phyloP scores from a whole-genome alignment of 1,139 yeast genomes.

The Kazachstania sp. region DNA sequence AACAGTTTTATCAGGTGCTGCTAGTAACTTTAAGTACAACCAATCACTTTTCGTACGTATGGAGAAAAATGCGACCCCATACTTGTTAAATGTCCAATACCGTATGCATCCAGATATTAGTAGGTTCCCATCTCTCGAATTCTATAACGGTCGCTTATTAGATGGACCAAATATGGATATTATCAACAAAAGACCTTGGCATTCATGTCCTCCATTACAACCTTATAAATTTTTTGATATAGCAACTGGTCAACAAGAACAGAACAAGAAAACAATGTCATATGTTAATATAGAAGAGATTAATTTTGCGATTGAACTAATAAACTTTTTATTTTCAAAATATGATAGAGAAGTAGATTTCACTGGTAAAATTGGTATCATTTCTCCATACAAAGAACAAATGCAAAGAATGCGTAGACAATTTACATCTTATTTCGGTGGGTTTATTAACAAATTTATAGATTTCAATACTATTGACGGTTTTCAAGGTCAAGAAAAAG shows the following conservation, averaged over 20 bases:
- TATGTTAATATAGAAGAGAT: constrained; percentile 67
- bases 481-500: constrained; percentile 97
- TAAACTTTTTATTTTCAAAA: constrained; percentile 44
- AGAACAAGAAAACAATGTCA: constrained; percentile 57
- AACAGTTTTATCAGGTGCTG: constrained; percentile 88
- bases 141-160: constrained; percentile 60
- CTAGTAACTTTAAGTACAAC: constrained; percentile 71
- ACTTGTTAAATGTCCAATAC: constrained; percentile 85
- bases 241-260: constrained; percentile 53
- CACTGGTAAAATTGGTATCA: constrained; percentile 73
- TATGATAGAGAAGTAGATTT: constrained; percentile 45
- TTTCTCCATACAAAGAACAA: constrained; percentile 93
- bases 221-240: constrained; percentile 82
- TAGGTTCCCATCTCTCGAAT: constrained; percentile 73
- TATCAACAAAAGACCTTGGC: constrained; percentile 70
- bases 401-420: constrained; percentile 48
- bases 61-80: constrained; percentile 58
- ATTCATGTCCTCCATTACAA: constrained; percentile 41
- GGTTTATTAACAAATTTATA: constrained; percentile 50
- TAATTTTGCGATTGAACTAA: constrained; percentile 59
- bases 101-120: constrained; percentile 97
- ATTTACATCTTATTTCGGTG: constrained; percentile 57
- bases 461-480: constrained; percentile 97
- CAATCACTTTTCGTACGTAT: constrained; percentile 91
- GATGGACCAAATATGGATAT: constrained; percentile 69